A percentile compares a stretch with the other conserved stretches of the same genome.
phyloP scores from a whole-genome alignment of 352 stramenopile genomes.

The Globisporangium cylindrosporum region DNA sequence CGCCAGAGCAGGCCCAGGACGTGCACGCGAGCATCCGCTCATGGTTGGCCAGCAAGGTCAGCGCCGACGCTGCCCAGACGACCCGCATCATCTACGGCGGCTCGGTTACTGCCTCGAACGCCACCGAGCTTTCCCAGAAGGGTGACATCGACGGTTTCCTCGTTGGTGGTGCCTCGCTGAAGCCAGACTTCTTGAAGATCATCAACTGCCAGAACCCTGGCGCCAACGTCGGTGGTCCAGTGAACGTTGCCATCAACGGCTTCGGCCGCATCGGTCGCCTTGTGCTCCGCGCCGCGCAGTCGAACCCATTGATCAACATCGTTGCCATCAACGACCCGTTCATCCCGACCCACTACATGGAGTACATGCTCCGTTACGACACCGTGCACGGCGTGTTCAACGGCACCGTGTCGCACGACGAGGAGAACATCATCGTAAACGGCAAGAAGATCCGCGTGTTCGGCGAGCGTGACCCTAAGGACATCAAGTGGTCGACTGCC shows the following conservation, averaged over 20 bases:
- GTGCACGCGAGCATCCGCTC: constrained; percentile 95
- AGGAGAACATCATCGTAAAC: constrained; percentile 89
- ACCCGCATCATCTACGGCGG: constrained; percentile 98
- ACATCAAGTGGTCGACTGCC: constrained; percentile 91
- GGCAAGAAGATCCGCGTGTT: constrained; percentile 94
- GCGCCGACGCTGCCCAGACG: constrained; percentile 85
- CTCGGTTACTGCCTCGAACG: constrained; percentile 92
- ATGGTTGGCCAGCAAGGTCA: constrained; percentile 93
- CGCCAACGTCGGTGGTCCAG: constrained; percentile 46
- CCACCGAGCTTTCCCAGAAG: constrained; percentile 92
- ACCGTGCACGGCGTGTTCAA: constrained; percentile 91
- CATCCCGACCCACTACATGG: constrained; percentile 96
- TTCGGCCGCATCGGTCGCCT: constrained; percentile 98
- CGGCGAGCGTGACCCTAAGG: constrained; percentile 91
- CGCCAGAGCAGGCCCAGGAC: constrained; percentile 97
- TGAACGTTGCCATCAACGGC: constrained; percentile 98
- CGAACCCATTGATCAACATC: constrained; percentile 87
- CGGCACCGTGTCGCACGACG: constrained; percentile 83
- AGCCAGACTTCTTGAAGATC: constrained; percentile 97
- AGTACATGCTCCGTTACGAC: constrained; percentile 93
- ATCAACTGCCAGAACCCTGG: constrained; percentile 89
- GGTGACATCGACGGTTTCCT: constrained; percentile 98
- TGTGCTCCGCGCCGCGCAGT: constrained; percentile 91
- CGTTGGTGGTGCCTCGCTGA: constrained; percentile 97
- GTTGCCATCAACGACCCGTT: constrained; percentile 96